These are phyloP conservation scores for Pleurotus salmoneostramineus DNA, from an alignment of 768 basidiomycete genomes.

Conservation along the genomic window DNA sequence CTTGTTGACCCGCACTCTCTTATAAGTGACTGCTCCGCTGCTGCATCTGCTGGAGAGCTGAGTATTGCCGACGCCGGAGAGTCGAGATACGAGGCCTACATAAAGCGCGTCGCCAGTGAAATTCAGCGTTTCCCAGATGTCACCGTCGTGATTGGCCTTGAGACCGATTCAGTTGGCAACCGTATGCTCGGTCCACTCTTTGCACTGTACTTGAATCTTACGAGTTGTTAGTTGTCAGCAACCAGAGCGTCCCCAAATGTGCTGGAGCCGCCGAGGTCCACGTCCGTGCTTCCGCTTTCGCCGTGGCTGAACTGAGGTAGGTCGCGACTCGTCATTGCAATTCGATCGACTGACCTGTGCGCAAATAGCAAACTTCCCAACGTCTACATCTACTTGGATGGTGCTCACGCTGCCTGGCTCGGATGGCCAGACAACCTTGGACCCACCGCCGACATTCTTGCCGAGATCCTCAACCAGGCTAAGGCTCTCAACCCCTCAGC, in stretches of 20 bases:
- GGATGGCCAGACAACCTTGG: conserved; percentile 27
- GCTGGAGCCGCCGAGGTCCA: conserved; percentile 24
- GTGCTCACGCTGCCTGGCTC: conserved; percentile 30
- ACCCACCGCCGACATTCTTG: conserved; percentile 24
- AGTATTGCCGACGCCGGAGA: conserved; percentile 21
- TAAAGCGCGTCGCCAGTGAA: conserved; percentile 19
- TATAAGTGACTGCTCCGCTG: conserved; percentile 26
- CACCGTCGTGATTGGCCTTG: conserved; percentile 23
- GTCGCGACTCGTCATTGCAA: neutral
- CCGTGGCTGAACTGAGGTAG: conserved; percentile 20
- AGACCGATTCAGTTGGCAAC: conserved; percentile 30
- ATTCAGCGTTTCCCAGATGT: conserved; percentile 17
- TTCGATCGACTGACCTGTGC: neutral
- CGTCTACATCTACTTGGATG: conserved; percentile 26
- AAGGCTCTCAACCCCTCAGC: conserved; percentile 19
- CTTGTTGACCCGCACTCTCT: neutral
- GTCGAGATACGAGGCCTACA: conserved; percentile 25
- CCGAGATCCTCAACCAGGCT: conserved; percentile 22
- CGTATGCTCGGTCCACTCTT: neutral
- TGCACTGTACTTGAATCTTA: neutral
- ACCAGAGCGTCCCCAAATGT: conserved; percentile 23
- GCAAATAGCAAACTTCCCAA: conserved; percentile 16
- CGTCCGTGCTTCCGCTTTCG: conserved; percentile 20
- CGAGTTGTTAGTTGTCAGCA: conserved; percentile 17
- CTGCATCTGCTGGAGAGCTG: conserved; percentile 27